Conservation (phyloP, 208 protist species). For the Trypanosoma brucei region DNA sequence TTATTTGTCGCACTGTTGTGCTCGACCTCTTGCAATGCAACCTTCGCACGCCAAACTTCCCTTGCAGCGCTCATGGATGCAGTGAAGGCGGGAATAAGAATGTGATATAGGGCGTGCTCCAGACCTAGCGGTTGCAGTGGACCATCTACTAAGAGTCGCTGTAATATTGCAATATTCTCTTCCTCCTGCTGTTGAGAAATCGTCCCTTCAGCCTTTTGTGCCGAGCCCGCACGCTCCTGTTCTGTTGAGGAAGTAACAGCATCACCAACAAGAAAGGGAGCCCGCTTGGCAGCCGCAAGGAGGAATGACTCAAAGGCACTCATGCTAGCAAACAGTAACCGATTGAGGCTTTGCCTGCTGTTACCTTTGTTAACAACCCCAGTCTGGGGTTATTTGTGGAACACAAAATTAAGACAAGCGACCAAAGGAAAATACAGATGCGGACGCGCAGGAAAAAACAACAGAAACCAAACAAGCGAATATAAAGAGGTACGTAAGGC, state of each 20-base stretch:
- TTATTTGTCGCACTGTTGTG: not conserved
- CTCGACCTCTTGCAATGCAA: constrained; percentile 14
- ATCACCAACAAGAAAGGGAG: constrained; percentile 42
- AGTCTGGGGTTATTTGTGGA: too few relatives aligned
- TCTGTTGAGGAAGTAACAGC: not conserved
- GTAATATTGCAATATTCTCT: constrained; percentile 27
- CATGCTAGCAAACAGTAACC: constrained; percentile 4
- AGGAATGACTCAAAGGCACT: constrained; percentile 34
- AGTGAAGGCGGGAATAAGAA: constrained; percentile 36
- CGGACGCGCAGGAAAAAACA: too few relatives aligned
- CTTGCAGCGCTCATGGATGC: constrained; percentile 33
- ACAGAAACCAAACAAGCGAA: too few relatives aligned
- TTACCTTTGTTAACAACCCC: too few relatives aligned
- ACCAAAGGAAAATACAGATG: too few relatives aligned
- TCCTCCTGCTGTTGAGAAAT: not conserved
- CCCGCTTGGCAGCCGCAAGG: constrained; percentile 25
- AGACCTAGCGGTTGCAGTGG: constrained; percentile 52
- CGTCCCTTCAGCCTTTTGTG: not conserved
- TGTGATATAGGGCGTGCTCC: constrained; percentile 54
- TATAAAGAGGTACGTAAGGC: too few relatives aligned
- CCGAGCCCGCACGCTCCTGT: constrained; percentile 1
- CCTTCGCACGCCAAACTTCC: constrained; percentile 18
- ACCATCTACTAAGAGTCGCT: constrained; percentile 46
- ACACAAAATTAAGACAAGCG: too few relatives aligned
- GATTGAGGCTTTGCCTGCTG: too few relatives aligned